Evolutionary conservation across 2,329 filamentous ascomycete genomes (phyloP), one percentile per base, ranked within the genome.

Genomic region (Thielaviopsis punctulata): DNA sequence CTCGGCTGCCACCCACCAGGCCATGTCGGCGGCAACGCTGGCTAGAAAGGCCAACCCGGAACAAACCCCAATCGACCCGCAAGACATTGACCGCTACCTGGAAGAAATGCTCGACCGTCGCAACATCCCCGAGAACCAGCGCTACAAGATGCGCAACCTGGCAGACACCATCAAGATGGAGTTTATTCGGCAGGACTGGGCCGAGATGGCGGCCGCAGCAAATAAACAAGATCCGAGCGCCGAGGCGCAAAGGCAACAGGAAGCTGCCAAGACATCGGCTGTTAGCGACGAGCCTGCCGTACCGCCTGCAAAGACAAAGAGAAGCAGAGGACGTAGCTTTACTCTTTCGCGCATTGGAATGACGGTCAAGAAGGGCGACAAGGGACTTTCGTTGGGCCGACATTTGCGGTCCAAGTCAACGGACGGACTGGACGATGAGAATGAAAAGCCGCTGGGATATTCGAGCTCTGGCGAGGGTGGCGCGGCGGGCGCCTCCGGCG

Each of bases 111-210:
- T 94, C 65, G 87, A 95, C 63, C 80, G 89, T 18, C 78, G 90
- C 57, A 95, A 96, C 61, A 94, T 96, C 52, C 89, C 90, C 2
- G 86, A 93, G 61, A 85, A 95, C 57, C 88, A 95, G 72, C 77
- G 90, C 52, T 87, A 90, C 65, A 93, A 93, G 68, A 95, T 98
- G 88, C 79, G 90, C 45, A 89, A 82, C 53, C 71, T 98, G 55
- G 87, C 86, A 57, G 76, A 86, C 58, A 84, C 85, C 33, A 89
- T 96, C 69, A 98, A 98, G 68, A 86, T 88, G 63, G 89, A 96
- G 62, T 93, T 98, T 60, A 88, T 96, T 60, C 82, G 83, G 51
- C 89, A 94, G 64, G 86, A 95, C 63, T 86, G 85, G 72, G 79
- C 77, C 6, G 83, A 84, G 63, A 80, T 74, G 66, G 69, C 71